Conservation (phyloP, 2,329 filamentous ascomycete genomes). For the Colletotrichum horii region DNA sequence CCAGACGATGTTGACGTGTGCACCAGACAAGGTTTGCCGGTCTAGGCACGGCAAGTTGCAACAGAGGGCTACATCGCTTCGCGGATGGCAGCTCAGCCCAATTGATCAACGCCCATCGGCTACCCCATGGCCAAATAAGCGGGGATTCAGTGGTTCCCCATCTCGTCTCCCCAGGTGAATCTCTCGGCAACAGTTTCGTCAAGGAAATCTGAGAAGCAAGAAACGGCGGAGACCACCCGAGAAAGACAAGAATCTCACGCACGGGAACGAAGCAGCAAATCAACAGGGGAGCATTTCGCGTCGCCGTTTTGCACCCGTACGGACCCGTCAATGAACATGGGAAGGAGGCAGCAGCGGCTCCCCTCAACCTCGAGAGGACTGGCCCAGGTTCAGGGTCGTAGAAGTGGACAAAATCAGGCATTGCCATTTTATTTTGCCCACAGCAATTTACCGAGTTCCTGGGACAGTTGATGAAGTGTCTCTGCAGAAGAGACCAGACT, state of each 20-base stretch:
- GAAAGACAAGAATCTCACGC: background rate
- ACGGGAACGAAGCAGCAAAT: background rate
- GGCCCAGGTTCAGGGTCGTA: background rate
- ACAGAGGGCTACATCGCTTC: conserved; percentile 19
- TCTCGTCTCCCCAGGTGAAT: background rate
- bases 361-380: background rate
- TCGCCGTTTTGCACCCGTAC: background rate
- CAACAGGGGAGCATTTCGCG: background rate
- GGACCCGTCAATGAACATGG: background rate
- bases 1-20: background rate
- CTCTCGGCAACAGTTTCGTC: background rate
- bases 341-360: background rate
- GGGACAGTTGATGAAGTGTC: conserved; percentile 20
- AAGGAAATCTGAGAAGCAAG: background rate
- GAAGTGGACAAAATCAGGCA: background rate
- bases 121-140: background rate
- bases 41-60: background rate
- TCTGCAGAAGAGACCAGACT: background rate
- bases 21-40: background rate
- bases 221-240: background rate
- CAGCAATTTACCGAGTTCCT: conserved; percentile 16
- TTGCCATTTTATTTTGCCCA: background rate
- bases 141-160: background rate
- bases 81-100: conserved; percentile 17
- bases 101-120: background rate